These are phyloP conservation scores for Gomphus bonarii DNA, from an alignment of 1,284 basidiomycete species.

Conservation along the genomic window DNA sequence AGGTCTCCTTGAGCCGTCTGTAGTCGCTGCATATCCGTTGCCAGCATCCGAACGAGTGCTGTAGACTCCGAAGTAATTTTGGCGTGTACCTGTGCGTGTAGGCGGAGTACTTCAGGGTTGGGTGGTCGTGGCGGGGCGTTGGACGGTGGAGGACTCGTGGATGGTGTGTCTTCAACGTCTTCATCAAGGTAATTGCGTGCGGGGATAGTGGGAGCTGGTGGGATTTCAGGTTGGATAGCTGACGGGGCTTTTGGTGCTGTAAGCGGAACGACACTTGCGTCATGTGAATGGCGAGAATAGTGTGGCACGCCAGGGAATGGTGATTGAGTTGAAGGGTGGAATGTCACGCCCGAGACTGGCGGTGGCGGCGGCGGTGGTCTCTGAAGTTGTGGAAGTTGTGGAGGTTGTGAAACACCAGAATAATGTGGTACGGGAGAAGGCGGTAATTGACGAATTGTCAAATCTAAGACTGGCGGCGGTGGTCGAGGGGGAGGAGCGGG, in stretches of 20 bases:
- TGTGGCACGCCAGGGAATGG: neutral
- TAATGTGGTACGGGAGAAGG: neutral
- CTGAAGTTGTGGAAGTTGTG: no score
- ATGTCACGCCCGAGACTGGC: neutral
- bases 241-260: slow-evolving; percentile 19
- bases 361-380: slow-evolving; percentile 18
- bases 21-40: slow-evolving; percentile 65
- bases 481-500: neutral
- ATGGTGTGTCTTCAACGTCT: slow-evolving; percentile 22
- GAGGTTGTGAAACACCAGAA: neutral
- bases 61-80: slow-evolving; percentile 66
- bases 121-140: slow-evolving; percentile 73
- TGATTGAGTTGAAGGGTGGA: neutral
- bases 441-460: neutral
- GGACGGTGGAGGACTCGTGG: slow-evolving; percentile 18
- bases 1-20: slow-evolving; percentile 77
- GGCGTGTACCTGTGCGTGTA: slow-evolving; percentile 75
- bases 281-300: neutral
- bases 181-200: slow-evolving; percentile 27
- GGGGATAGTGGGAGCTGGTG: slow-evolving; percentile 20
- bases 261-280: slow-evolving; percentile 11
- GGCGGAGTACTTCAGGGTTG: slow-evolving; percentile 75
- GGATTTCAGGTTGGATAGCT: slow-evolving; percentile 32
- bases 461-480: neutral
- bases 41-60: slow-evolving; percentile 54